Evolutionary conservation across 163 green algal species (phyloP), one percentile per base, ranked within the genome.

Genomic region (Coccomyxa subellipsoidea): DNA sequence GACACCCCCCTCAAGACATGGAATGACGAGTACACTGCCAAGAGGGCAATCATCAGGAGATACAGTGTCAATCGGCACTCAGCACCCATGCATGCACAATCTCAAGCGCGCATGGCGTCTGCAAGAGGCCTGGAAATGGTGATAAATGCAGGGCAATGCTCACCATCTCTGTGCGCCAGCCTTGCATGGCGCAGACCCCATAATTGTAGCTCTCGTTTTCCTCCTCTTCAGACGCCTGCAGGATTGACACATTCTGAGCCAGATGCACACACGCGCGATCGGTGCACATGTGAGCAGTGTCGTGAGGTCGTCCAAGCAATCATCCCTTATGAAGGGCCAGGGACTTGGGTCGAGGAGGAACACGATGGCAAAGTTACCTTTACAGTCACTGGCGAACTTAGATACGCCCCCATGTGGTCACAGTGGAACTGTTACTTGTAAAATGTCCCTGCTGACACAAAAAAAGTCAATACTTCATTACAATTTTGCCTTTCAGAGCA

Each of bases 91-190:
- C 66, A 73, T 36, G 66, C 29, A 73, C 27, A 18, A 73, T 8
- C 66, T 35, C 32, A 7, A 23, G 8, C 66, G 27, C 31, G 29
- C 29, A 36, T 1, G 32, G 7, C 18, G 47, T 59, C 47, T 18
- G 15, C 47, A 59, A 18, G 47, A 59, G 21, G 47, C 23, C 15
- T 18, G 23, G 47, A 12, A 59, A 12, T 27, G 47, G 15, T 59
- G 47, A 23, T 23, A 36, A 35, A 73, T 73, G 66, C 10, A 34
- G 21, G 15, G 66, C 4, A 73, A 54, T 8, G 54, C 78, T 39
- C 59, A 92, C 89, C 91, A 94, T 94, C 40, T 92, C 89, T 66
- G 89, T 90, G 18, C 91, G 84, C 91, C 91, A 95, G 31, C 91
- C 91, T 84, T 95, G 91, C 91, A 95, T 95, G 7, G 90, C 85